phyloP scores from a whole-genome alignment of 371 early-diverging fungal genomes.

The Mortierella sp. region DNA sequence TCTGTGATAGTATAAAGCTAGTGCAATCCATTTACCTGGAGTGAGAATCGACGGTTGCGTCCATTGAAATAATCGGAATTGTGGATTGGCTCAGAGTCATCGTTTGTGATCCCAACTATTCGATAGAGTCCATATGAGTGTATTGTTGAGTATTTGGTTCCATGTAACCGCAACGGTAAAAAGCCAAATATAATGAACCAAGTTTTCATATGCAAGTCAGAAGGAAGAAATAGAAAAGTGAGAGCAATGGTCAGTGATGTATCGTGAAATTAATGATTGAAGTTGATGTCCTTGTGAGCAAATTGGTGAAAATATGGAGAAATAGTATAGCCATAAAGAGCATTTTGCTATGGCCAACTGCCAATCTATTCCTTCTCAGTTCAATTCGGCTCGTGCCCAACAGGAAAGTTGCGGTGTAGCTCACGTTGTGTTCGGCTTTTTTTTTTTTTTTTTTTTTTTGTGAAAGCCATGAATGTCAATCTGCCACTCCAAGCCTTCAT shows the following conservation, averaged over 20 bases:
- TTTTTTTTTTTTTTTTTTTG: neutral
- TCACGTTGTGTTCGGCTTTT: neutral
- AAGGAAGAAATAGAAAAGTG: neutral
- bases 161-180: no score
- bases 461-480: no score
- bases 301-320: neutral
- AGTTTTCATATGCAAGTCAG: neutral
- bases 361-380: conserved; percentile 7
- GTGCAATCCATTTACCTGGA: conserved; percentile 53
- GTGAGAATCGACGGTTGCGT: conserved; percentile 66
- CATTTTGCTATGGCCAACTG: neutral
- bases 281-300: neutral
- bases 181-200: neutral
- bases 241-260: conserved; percentile 18
- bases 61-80: conserved; percentile 66
- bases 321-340: conserved; percentile 2
- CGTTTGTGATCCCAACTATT: conserved; percentile 53
- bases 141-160: neutral
- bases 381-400: neutral
- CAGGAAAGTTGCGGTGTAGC: neutral
- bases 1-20: neutral
- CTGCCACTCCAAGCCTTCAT: no score
- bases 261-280: neutral
- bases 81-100: conserved; percentile 54
- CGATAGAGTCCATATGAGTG: neutral